Conservation (phyloP, 2,329 filamentous ascomycete genomes). For the Domatiomyces catenatus region DNA sequence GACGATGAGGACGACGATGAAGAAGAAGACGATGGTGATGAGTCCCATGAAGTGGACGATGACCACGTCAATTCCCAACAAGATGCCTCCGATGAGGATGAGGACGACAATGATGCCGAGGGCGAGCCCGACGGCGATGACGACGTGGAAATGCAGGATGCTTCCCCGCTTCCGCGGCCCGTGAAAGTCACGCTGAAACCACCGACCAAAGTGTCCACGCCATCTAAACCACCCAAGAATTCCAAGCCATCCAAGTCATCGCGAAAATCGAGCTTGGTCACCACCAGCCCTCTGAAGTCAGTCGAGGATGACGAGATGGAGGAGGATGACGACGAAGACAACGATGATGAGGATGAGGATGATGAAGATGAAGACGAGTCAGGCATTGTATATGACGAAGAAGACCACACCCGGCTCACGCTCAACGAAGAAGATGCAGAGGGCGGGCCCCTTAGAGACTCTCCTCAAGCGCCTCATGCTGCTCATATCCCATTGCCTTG, state of each 20-base stretch:
- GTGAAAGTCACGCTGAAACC: conserved; percentile 17
- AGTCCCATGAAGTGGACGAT: conserved; percentile 18
- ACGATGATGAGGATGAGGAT: conserved; percentile 34
- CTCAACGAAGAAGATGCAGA: conserved; percentile 17
- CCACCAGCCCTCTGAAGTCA: conserved; percentile 25
- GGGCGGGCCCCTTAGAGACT: neutral
- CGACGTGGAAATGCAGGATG: conserved; percentile 32
- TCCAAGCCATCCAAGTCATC: conserved; percentile 23
- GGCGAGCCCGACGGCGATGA: conserved; percentile 19
- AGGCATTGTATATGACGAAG: conserved; percentile 21
- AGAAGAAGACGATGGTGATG: conserved; percentile 26
- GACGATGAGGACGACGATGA: too few species aligned
- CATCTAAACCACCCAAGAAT: too few species aligned
- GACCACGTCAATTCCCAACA: too few species aligned
- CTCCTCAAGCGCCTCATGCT: conserved; percentile 20
- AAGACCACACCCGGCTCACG: conserved; percentile 20
- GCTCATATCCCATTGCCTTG: conserved; percentile 24
- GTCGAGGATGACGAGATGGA: conserved; percentile 35
- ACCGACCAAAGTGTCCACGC: conserved; percentile 9
- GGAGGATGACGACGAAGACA: conserved; percentile 34
- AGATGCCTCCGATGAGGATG: conserved; percentile 21
- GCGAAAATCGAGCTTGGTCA: conserved; percentile 23
- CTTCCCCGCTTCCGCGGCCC: conserved; percentile 13
- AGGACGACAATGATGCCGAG: conserved; percentile 21
- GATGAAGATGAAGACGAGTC: conserved; percentile 23